Conservation (phyloP, 148 eudicot genomes). For the Oxyria digyna region DNA sequence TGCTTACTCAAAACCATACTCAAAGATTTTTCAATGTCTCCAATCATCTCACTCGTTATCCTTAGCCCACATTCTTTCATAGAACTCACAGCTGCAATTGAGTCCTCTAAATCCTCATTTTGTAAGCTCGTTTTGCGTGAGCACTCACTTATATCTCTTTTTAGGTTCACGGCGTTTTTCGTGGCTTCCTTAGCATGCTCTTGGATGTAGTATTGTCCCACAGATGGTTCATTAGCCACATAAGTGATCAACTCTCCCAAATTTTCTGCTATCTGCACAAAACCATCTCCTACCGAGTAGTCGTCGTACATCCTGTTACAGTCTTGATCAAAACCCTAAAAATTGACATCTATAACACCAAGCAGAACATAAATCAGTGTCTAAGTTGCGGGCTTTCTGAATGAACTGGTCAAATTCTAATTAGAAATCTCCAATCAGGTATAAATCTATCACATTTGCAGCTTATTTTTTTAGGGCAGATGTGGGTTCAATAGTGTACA, state of each 20-base stretch:
- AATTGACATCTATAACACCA: constrained; percentile 1
- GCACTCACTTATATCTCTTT: constrained; percentile 20
- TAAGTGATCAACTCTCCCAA: constrained; percentile 42
- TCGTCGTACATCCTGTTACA: constrained; percentile 31
- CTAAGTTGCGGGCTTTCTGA: not conserved
- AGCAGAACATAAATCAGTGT: not conserved
- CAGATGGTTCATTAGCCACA: constrained; percentile 58
- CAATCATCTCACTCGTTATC: constrained; percentile 39
- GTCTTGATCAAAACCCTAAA: constrained; percentile 6
- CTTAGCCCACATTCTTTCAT: constrained; percentile 49
- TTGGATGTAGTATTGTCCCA: constrained; percentile 56
- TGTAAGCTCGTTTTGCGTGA: constrained; percentile 35
- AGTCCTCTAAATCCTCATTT: constrained; percentile 48
- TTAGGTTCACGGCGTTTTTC: constrained; percentile 36
- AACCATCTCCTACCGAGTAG: constrained; percentile 45
- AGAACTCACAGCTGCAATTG: constrained; percentile 32
- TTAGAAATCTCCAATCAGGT: no score
- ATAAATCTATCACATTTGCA: not conserved
- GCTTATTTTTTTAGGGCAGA: not conserved
- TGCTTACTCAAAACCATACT: constrained; percentile 31
- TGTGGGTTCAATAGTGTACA: not conserved
- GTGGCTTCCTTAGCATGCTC: constrained; percentile 46
- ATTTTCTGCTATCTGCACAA: constrained; percentile 37
- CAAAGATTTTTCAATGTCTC: constrained; percentile 31
- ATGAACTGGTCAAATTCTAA: not conserved